These are phyloP conservation scores for Coemansia sp. DNA, from an alignment of 192 early-diverging fungal genomes.

Conservation along the genomic window DNA sequence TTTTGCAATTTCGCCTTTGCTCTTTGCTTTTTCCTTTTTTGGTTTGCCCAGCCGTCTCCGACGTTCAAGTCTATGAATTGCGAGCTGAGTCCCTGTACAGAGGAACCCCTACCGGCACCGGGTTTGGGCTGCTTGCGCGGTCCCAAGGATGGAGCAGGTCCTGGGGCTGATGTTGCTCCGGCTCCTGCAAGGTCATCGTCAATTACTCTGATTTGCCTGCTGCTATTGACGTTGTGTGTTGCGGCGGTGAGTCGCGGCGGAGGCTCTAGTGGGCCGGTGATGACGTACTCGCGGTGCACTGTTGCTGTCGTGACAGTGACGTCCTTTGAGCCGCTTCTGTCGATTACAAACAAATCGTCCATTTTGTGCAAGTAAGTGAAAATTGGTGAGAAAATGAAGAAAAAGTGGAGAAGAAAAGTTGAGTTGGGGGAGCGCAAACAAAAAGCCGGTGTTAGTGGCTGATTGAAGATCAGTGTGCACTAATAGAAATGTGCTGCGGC, in stretches of 20 bases:
- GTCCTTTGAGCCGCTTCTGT: slow-evolving; percentile 18
- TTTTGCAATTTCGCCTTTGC: slow-evolving; percentile 2
- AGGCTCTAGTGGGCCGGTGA: not conserved
- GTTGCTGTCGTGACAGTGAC: slow-evolving; percentile 5
- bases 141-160: slow-evolving; percentile 2
- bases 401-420: slow-evolving; percentile 1
- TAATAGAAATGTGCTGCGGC: not conserved
- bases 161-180: not conserved
- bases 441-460: too few species aligned
- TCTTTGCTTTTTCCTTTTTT: slow-evolving; percentile 1
- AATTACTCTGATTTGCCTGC: slow-evolving; percentile 5
- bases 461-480: not conserved
- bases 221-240: slow-evolving; percentile 5
- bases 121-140: too few species aligned
- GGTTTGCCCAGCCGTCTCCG: slow-evolving; percentile 15
- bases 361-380: slow-evolving; percentile 9
- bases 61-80: slow-evolving; percentile 28
- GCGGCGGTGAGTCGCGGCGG: not conserved
- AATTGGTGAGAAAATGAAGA: not conserved
- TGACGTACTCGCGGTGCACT: slow-evolving; percentile 9
- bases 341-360: slow-evolving; percentile 46
- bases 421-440: not conserved
- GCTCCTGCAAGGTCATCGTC: slow-evolving; percentile 16
- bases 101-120: too few species aligned
- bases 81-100: slow-evolving; percentile 12